phyloP scores from a whole-genome alignment of 164 flowering plant genomes.

The Magnolia kwangsiensis region DNA sequence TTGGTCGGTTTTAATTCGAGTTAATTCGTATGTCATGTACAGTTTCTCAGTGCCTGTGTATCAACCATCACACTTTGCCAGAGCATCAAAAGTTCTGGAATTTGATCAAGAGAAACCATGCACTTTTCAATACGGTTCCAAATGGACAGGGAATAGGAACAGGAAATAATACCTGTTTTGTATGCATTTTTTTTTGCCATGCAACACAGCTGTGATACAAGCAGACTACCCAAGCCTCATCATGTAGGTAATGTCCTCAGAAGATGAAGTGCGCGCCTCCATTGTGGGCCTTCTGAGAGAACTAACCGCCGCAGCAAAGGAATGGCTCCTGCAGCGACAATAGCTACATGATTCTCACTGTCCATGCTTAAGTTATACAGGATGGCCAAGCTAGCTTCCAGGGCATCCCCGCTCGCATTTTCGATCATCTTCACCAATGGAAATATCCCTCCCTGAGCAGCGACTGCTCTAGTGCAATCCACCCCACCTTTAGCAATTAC shows the following conservation, averaged over 20 bases:
- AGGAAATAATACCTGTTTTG: no score
- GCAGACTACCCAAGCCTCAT: neutral
- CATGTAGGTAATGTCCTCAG: slow-evolving; percentile 63
- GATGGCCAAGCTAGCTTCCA: slow-evolving; percentile 58
- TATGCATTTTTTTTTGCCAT: no score
- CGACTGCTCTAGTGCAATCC: slow-evolving; percentile 52
- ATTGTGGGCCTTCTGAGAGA: slow-evolving; percentile 54
- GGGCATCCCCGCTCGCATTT: slow-evolving; percentile 50
- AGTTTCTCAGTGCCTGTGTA: no score
- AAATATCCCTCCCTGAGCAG: slow-evolving; percentile 59
- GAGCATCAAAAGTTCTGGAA: no score
- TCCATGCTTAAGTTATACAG: slow-evolving; percentile 77
- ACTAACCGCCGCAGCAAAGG: slow-evolving; percentile 58
- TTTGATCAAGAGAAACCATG: no score
- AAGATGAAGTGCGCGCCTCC: slow-evolving; percentile 62
- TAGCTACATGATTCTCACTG: slow-evolving; percentile 66
- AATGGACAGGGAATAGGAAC: no score
- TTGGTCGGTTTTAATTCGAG: no score
- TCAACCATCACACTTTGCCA: no score
- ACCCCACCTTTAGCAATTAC: slow-evolving; percentile 57
- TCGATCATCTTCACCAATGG: slow-evolving; percentile 68
- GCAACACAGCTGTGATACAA: no score
- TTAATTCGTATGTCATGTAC: no score
- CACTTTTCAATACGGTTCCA: no score
- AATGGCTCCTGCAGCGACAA: slow-evolving; percentile 71